Percentiles rank a stretch among this genome's conserved stretches.
Conservation (phyloP, 129 eudicot species). For the Erigeron canadensis region DNA sequence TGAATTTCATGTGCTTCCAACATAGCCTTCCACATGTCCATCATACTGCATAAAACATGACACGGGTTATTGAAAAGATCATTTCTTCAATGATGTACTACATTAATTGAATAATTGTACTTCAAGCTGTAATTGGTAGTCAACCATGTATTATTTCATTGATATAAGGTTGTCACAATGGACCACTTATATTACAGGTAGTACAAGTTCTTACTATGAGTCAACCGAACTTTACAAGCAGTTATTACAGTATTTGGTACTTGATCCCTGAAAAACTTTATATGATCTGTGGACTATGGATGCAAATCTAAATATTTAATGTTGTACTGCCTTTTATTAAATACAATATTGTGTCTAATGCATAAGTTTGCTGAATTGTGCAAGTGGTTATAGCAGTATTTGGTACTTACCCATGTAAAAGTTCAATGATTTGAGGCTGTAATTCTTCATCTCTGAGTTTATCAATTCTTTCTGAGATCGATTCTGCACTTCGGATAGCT, state of each 20-base stretch:
- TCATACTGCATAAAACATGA: conserved; percentile 49
- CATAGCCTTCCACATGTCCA: conserved; percentile 73
- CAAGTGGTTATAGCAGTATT: background rate
- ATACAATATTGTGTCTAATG: conserved; percentile 14
- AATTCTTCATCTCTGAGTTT: conserved; percentile 85
- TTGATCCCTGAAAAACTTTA: background rate
- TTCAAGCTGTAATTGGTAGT: conserved; percentile 10
- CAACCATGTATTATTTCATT: conserved; percentile 78
- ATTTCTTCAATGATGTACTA: background rate
- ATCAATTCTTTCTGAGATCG: conserved; percentile 79
- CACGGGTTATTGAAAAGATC: background rate
- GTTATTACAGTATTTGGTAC: background rate
- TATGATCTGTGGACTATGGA: background rate
- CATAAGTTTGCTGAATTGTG: conserved; percentile 11
- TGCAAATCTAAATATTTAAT: background rate
- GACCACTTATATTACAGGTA: background rate
- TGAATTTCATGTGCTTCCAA: conserved; percentile 86
- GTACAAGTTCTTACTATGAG: background rate
- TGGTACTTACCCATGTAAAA: conserved; percentile 79
- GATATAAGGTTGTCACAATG: conserved; percentile 65
- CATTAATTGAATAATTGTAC: background rate
- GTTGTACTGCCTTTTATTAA: conserved; percentile 3
- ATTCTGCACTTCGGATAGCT: conserved; percentile 92
- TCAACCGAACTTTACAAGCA: background rate
- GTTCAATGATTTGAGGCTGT: conserved; percentile 84